phyloP scores from a whole-genome alignment of 495 filamentous ascomycete species.

The Penicillium herquei region DNA sequence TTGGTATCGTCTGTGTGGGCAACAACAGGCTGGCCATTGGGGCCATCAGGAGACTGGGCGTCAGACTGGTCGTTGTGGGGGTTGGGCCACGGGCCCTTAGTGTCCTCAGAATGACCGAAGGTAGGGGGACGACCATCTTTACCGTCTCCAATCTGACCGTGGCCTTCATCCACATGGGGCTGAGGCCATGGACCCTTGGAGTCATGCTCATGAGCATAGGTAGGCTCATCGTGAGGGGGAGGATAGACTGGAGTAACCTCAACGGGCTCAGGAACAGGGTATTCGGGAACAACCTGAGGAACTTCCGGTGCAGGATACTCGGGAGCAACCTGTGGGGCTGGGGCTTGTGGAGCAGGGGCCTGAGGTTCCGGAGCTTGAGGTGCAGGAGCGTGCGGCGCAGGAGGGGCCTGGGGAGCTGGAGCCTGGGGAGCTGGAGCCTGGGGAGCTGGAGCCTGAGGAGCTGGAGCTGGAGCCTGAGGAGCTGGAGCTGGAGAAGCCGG shows the following conservation, averaged over 20 bases:
- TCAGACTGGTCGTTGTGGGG: constrained; percentile 3
- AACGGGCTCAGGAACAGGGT: constrained; percentile 2
- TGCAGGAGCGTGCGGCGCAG: no score
- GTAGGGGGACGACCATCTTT: constrained; percentile 7
- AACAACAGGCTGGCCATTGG: not conserved
- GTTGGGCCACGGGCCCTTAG: constrained; percentile 10
- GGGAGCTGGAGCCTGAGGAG: constrained; percentile 10
- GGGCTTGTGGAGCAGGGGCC: not conserved
- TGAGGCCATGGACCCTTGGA: constrained; percentile 12
- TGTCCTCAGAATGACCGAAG: constrained; percentile 8
- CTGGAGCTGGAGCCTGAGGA: constrained; percentile 5
- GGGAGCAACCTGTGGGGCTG: not conserved
- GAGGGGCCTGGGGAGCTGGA: constrained; percentile 5
- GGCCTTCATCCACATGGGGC: constrained; percentile 7
- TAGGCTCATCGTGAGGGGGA: constrained; percentile 15
- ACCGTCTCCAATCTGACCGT: constrained; percentile 11
- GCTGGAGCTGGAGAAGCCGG: not conserved
- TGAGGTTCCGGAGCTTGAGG: constrained; percentile 9
- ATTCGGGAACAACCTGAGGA: not conserved
- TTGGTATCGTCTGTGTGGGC: constrained; percentile 6
- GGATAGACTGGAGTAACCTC: not conserved
- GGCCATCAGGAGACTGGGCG: constrained; percentile 4
- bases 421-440: constrained; percentile 1
- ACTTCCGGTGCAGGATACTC: not conserved
- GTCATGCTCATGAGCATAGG: constrained; percentile 10